These are phyloP conservation scores for Chaetomium olivaceum DNA, from an alignment of 2,329 filamentous ascomycete genomes.

Conservation along the genomic window DNA sequence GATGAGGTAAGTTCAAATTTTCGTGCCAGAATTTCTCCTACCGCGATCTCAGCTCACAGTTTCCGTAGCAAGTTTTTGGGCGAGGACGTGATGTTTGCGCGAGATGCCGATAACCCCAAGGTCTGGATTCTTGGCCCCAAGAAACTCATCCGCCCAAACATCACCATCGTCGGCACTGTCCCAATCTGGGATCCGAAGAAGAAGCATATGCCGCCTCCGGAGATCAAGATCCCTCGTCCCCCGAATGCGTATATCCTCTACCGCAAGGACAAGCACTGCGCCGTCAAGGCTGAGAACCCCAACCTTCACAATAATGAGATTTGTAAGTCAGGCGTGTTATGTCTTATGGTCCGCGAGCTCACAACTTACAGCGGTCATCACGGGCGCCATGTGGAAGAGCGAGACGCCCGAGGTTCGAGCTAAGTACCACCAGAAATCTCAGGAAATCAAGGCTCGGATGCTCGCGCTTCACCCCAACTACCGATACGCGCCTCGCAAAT, in stretches of 20 bases:
- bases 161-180: constrained; percentile 10
- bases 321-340: constrained; percentile 36
- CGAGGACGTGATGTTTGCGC: constrained; percentile 25
- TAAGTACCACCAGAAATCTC: constrained; percentile 21
- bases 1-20: constrained; percentile 22
- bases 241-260: constrained; percentile 48
- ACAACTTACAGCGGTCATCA: constrained; percentile 39
- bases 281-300: constrained; percentile 40
- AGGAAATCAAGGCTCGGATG: constrained; percentile 21
- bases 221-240: constrained; percentile 40
- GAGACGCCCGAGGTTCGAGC: constrained; percentile 31
- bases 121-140: constrained; percentile 26
- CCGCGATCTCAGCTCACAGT: constrained; percentile 11
- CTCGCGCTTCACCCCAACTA: constrained; percentile 38
- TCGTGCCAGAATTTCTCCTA: neutral
- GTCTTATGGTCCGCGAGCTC: constrained; percentile 22
- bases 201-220: constrained; percentile 15
- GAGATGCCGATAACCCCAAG: constrained; percentile 19
- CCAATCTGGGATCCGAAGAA: constrained; percentile 26
- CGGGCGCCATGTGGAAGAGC: constrained; percentile 42
- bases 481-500: constrained; percentile 43
- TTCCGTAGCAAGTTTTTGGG: constrained; percentile 18
- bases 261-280: constrained; percentile 42
- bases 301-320: constrained; percentile 46
- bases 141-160: constrained; percentile 18